phyloP scores from a whole-genome alignment of 148 eudicot genomes.

The Spergularia bocconei region DNA sequence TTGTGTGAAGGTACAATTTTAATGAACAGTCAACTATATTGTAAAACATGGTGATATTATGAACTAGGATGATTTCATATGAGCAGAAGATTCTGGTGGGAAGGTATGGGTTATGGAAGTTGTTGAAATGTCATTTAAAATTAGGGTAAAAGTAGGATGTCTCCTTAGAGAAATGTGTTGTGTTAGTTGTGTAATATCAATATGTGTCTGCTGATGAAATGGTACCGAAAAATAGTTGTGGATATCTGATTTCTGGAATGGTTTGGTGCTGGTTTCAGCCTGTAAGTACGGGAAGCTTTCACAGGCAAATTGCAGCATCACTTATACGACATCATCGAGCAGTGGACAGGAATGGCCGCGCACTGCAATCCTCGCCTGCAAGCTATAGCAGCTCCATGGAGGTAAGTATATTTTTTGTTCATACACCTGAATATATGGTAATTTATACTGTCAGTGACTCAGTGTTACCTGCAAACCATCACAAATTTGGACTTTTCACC shows the following conservation, averaged over 20 bases:
- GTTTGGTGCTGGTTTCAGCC: slow-evolving; percentile 38
- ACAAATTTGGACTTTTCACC: neutral
- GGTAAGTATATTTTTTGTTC: slow-evolving; percentile 33
- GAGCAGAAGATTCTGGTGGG: neutral
- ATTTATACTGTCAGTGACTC: neutral
- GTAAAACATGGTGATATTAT: neutral
- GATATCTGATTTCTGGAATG: neutral
- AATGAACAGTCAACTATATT: too few species aligned
- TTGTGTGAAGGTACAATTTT: too few species aligned
- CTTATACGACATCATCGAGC: slow-evolving; percentile 48
- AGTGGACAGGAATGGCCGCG: slow-evolving; percentile 45
- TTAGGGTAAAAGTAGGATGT: neutral
- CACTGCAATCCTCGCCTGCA: slow-evolving; percentile 59
- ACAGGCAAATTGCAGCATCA: slow-evolving; percentile 61
- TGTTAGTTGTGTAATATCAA: neutral
- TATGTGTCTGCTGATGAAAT: too few species aligned
- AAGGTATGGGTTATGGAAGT: neutral
- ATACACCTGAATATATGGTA: neutral
- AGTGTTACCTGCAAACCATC: neutral
- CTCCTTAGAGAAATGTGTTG: neutral
- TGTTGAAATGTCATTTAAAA: neutral
- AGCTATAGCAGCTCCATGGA: slow-evolving; percentile 77
- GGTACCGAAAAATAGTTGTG: neutral
- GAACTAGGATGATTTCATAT: neutral
- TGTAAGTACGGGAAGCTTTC: slow-evolving; percentile 44